Conservation (phyloP, 257 asterid genomes). For the Jacaranda mimosifolia region DNA sequence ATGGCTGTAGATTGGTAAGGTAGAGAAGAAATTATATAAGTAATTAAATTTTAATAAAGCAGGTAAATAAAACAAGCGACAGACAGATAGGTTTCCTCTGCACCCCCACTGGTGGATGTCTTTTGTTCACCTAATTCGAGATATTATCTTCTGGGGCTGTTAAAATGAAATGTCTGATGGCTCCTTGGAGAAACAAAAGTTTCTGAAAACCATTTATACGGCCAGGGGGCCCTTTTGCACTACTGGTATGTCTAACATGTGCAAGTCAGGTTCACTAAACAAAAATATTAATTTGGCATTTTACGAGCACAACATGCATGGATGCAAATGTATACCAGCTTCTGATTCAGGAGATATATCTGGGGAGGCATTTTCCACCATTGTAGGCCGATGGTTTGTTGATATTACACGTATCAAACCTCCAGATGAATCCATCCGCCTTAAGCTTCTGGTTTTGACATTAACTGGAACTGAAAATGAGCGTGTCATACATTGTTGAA, state of each 20-base stretch:
- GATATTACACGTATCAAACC: slow-evolving; percentile 88
- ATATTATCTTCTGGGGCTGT: slow-evolving; percentile 22
- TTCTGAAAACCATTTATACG: slow-evolving; percentile 1
- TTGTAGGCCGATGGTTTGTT: slow-evolving; percentile 49
- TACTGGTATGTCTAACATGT: slow-evolving; percentile 10
- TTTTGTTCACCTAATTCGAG: background rate
- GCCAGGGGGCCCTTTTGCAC: slow-evolving; percentile 1
- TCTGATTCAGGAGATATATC: slow-evolving; percentile 59
- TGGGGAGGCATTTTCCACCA: slow-evolving; percentile 56
- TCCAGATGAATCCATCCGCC: slow-evolving; percentile 78
- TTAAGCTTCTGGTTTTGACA: slow-evolving; percentile 72
- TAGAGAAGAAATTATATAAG: slow-evolving; percentile 5
- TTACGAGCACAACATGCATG: background rate
- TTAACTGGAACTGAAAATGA: slow-evolving; percentile 91
- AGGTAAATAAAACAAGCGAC: slow-evolving; percentile 10
- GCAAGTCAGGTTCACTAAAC: slow-evolving; percentile 16
- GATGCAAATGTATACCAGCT: slow-evolving; percentile 54
- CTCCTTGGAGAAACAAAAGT: background rate
- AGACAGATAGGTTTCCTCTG: no score
- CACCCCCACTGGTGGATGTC: background rate
- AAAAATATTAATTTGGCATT: slow-evolving; percentile 9
- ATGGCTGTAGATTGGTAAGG: slow-evolving; percentile 38
- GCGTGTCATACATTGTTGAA: slow-evolving; percentile 67
- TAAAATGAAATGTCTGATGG: background rate
- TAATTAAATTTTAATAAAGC: slow-evolving; percentile 8